phyloP scores from a whole-genome alignment of 116 monocot species.

The Posidonia oceanica region DNA sequence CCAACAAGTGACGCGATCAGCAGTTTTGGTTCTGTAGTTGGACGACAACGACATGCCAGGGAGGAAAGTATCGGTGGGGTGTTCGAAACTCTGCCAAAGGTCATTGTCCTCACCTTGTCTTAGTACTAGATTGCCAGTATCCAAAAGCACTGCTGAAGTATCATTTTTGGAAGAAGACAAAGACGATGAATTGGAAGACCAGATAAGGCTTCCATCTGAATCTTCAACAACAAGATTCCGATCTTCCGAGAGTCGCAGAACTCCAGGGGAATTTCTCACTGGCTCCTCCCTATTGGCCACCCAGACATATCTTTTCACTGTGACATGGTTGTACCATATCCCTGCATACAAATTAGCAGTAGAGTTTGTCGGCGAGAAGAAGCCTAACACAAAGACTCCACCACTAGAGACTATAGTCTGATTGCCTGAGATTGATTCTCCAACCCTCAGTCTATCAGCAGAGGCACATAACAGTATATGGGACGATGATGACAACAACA shows the following conservation, averaged over 20 bases:
- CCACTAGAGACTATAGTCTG: conserved; percentile 9
- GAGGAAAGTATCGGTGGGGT: conserved; percentile 8
- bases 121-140: conserved; percentile 6
- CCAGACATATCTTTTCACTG: conserved; percentile 3
- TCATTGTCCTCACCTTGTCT: background rate
- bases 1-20: background rate
- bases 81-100: conserved; percentile 13
- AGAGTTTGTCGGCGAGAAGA: conserved; percentile 6
- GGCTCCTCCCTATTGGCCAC: conserved; percentile 11
- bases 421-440: conserved; percentile 20
- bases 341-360: conserved; percentile 7
- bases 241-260: background rate
- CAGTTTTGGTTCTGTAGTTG: conserved; percentile 1
- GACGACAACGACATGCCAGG: conserved; percentile 1
- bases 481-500: background rate
- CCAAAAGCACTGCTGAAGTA: conserved; percentile 4
- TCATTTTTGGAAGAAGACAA: background rate
- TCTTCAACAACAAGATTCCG: conserved; percentile 6
- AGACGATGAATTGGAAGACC: background rate
- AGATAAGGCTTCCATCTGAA: background rate
- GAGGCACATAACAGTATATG: background rate
- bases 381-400: conserved; percentile 5
- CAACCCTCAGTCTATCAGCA: conserved; percentile 13
- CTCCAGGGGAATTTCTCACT: background rate
- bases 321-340: conserved; percentile 11